Evolutionary conservation across 1,284 basidiomycete species (phyloP).

Genomic region (Trametes sp.): DNA sequence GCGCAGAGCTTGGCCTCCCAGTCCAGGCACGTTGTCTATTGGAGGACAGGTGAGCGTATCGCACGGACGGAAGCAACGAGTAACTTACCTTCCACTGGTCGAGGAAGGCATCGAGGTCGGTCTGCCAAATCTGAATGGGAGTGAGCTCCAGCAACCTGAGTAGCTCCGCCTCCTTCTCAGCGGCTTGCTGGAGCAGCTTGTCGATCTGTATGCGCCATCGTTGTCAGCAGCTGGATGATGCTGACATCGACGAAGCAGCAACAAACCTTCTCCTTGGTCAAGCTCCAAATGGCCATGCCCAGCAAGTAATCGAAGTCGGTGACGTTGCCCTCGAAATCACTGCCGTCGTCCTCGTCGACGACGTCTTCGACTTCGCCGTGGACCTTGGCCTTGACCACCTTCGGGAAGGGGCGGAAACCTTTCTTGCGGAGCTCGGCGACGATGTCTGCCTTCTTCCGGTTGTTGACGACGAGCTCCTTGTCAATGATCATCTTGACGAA

Average conservation of each 20-base stretch:
- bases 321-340: constrained; percentile 44
- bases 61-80: not conserved
- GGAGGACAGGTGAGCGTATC: not conserved
- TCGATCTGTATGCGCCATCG: constrained; percentile 67
- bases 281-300: constrained; percentile 94
- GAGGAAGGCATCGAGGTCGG: constrained; percentile 88
- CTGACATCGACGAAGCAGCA: not conserved
- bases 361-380: constrained; percentile 76
- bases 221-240: not conserved
- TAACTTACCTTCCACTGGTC: constrained; percentile 84
- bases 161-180: constrained; percentile 87
- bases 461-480: constrained; percentile 89
- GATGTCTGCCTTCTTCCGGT: constrained; percentile 90
- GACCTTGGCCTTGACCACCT: constrained; percentile 73
- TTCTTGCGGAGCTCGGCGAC: constrained; percentile 85
- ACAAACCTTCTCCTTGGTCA: constrained; percentile 92
- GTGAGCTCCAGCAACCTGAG: constrained; percentile 80
- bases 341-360: constrained; percentile 63
- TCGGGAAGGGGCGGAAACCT: constrained; percentile 92
- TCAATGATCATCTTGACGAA: constrained; percentile 98
- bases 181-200: constrained; percentile 83
- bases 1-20: constrained; percentile 62
- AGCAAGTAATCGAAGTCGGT: constrained; percentile 95
- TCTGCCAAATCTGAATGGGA: constrained; percentile 90
- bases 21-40: constrained; percentile 66